A percentile compares a stretch with the other conserved stretches of the same genome.
phyloP scores from a whole-genome alignment of 306 rosid genomes.

The Hylodesmum podocarpum region DNA sequence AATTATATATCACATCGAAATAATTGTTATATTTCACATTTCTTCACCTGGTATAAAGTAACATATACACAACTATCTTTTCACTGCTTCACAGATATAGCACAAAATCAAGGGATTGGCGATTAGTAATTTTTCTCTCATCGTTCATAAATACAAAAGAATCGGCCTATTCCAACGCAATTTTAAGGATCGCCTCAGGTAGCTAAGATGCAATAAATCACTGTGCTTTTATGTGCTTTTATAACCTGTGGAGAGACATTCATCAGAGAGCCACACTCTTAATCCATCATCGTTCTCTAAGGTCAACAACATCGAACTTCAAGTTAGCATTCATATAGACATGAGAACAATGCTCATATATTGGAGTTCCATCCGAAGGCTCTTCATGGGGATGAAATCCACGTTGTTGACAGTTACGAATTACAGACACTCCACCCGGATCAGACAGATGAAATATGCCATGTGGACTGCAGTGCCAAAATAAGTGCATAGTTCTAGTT shows the following conservation, averaged over 20 bases:
- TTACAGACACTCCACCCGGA: slow-evolving; percentile 87
- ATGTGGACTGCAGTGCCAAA: slow-evolving; percentile 74
- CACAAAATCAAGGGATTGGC: slow-evolving; percentile 36
- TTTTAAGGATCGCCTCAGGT: slow-evolving; percentile 18
- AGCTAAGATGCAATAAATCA: slow-evolving; percentile 15
- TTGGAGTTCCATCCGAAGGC: slow-evolving; percentile 78
- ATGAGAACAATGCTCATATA: slow-evolving; percentile 98
- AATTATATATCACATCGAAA: background rate
- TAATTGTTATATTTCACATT: slow-evolving; percentile 4
- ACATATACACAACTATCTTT: slow-evolving; percentile 34
- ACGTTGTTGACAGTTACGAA: slow-evolving; percentile 88
- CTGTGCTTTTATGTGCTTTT: too few species aligned
- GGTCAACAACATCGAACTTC: slow-evolving; percentile 77
- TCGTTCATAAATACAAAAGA: slow-evolving; percentile 35
- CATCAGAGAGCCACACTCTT: background rate
- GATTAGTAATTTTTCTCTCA: slow-evolving; percentile 1
- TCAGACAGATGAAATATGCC: slow-evolving; percentile 97
- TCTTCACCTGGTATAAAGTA: slow-evolving; percentile 21
- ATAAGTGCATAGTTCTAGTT: slow-evolving; percentile 30
- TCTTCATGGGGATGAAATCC: slow-evolving; percentile 99
- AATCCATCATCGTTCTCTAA: slow-evolving; percentile 51
- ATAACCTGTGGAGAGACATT: slow-evolving; percentile 16
- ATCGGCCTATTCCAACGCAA: slow-evolving; percentile 30
- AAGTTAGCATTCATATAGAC: slow-evolving; percentile 77
- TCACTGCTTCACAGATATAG: slow-evolving; percentile 4